Evolutionary conservation across 441 rosid species (phyloP).

Genomic region (Adansonia gregorii): DNA sequence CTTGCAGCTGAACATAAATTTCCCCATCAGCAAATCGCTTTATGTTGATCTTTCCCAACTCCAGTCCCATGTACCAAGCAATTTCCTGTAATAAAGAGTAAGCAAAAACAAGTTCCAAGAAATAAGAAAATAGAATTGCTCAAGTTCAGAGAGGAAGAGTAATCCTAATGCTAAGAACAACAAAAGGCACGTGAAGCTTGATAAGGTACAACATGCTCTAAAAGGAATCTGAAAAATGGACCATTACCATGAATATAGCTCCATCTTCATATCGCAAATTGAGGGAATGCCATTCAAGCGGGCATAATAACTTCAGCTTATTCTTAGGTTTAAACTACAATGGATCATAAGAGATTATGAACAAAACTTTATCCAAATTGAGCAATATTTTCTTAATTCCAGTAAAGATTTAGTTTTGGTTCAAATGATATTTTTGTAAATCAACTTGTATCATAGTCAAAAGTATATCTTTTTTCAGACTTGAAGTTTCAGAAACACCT

Average conservation of each 20-base stretch:
- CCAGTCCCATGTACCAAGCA: slow-evolving; percentile 74
- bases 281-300: background rate
- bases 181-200: background rate
- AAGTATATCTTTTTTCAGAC: background rate
- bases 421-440: background rate
- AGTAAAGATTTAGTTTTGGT: background rate
- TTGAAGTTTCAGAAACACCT: background rate
- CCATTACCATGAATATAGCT: background rate
- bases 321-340: no score
- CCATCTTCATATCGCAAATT: background rate
- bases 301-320: background rate
- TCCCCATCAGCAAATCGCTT: slow-evolving; percentile 79
- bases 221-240: background rate
- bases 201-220: background rate
- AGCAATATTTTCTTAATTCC: background rate
- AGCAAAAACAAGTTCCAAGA: slow-evolving; percentile 15
- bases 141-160: background rate
- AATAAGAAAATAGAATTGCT: background rate
- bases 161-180: background rate
- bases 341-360: background rate
- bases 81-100: slow-evolving; percentile 48
- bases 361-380: background rate
- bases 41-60: slow-evolving; percentile 62
- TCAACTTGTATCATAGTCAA: background rate
- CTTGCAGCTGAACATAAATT: slow-evolving; percentile 67